phyloP scores from a whole-genome alignment of 2,329 filamentous ascomycete species.

The Blumeriella jaapii region DNA sequence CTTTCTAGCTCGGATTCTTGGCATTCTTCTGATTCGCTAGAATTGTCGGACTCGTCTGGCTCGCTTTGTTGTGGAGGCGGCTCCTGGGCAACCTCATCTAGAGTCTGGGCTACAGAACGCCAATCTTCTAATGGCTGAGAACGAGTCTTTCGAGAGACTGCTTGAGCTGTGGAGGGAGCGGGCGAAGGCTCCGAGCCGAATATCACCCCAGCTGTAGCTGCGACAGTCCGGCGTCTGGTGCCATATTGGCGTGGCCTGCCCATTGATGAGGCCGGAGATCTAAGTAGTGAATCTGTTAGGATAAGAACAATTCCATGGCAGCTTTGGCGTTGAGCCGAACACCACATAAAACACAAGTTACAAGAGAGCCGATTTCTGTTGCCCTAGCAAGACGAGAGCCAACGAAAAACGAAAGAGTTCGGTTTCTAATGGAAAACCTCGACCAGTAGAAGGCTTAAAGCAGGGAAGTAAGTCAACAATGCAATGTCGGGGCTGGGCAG shows the following conservation, averaged over 20 bases:
- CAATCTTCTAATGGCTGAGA: constrained; percentile 1
- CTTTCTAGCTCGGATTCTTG: too few relatives aligned
- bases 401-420: too few relatives aligned
- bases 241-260: constrained; percentile 5
- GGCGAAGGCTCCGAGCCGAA: constrained; percentile 2
- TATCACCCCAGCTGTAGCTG: background rate
- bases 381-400: too few relatives aligned
- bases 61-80: background rate
- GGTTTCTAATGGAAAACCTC: too few relatives aligned
- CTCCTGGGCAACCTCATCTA: constrained; percentile 1
- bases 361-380: too few relatives aligned
- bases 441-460: too few relatives aligned
- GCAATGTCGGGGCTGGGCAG: too few relatives aligned
- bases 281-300: too few relatives aligned
- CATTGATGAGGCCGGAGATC: background rate
- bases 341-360: too few relatives aligned
- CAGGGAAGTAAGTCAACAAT: too few relatives aligned
- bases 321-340: too few relatives aligned
- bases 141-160: background rate
- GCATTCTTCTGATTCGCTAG: constrained; percentile 1
- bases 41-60: background rate
- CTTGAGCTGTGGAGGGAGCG: background rate
- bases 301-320: too few relatives aligned
- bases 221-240: constrained; percentile 3
- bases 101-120: constrained; percentile 1